Evolutionary conservation across 2,329 filamentous ascomycete species (phyloP), one percentile per base, ranked within the genome.

Genomic region (Penicillium nordicum): DNA sequence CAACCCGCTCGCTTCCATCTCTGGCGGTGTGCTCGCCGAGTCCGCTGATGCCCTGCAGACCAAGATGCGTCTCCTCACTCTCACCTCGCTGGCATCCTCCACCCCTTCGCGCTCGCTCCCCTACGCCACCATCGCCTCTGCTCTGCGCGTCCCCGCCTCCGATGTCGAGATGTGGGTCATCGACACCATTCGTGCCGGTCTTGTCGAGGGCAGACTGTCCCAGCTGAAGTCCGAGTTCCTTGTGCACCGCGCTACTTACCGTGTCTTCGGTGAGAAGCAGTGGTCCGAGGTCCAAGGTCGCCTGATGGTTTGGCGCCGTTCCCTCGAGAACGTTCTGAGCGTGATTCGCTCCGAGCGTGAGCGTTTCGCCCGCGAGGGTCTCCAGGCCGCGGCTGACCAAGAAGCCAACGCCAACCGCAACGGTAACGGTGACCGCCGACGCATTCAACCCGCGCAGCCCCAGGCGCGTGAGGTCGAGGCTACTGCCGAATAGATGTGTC

Each of bases 91-190:
- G 63, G 92, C 93, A 21, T 91, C 93, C 37, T 86, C 88, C 64
- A 88, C 88, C 23, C 88, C 89, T 59, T 90, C 86, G 69, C 89
- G 93, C 69, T 91, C 94, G 70, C 88, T 99, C 51, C 88, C 93
- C 59, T 99, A 99, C 78, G 82, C 83, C 64, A 84, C 84, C 70
- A 97, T 99, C 71, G 85, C 89, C 63, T 88, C 88, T 72, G 88
- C 91, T 6, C 85, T 99, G 45, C 88, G 94, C 76, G 87, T 99
- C 54, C 86, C 90, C 44, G 72, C 79, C 45, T 87, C 89, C 62
- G 91, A 97, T 62, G 91, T 97, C 41, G 94, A 99, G 82, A 89
- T 93, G 83, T 99, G 94, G 94, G 91, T 95, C 65, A 99, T 99
- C 70, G 94, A 99, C 74, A 92, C 95, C 66, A 97, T 99, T 78